Evolutionary conservation across 2,329 filamentous ascomycete genomes (phyloP).

Genomic region (Penicillium sp.): DNA sequence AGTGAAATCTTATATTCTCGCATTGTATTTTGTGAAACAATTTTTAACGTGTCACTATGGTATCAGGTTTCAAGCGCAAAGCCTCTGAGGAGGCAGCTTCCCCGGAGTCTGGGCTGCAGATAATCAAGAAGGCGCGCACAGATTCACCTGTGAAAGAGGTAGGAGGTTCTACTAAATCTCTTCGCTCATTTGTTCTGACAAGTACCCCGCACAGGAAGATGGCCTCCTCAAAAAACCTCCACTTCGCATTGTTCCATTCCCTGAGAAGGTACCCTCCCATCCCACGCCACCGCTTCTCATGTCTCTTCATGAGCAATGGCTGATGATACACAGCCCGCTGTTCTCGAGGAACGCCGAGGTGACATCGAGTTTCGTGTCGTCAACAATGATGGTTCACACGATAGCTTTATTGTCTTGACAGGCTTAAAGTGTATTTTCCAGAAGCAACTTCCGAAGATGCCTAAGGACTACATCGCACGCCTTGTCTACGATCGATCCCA

Average conservation of each 20-base stretch:
- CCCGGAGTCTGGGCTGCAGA: constrained; percentile 43
- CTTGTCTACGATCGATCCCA: constrained; percentile 97
- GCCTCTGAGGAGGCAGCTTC: constrained; percentile 50
- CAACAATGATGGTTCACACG: constrained; percentile 87
- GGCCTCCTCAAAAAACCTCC: constrained; percentile 50
- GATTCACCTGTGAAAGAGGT: constrained; percentile 47
- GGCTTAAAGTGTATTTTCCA: constrained; percentile 98
- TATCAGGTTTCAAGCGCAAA: constrained; percentile 48
- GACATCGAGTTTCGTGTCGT: constrained; percentile 97
- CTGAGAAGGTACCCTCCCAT: constrained; percentile 68
- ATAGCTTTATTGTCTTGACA: constrained; percentile 90
- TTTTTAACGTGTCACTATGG: neutral
- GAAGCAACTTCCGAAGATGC: constrained; percentile 98
- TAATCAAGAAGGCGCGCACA: constrained; percentile 51
- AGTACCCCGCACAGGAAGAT: constrained; percentile 35
- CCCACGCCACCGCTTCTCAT: neutral
- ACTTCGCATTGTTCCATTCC: constrained; percentile 73
- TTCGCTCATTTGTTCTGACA: neutral
- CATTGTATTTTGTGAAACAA: neutral
- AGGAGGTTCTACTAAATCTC: neutral
- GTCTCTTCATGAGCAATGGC: constrained; percentile 25
- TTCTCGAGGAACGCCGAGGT: constrained; percentile 87
- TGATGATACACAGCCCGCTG: constrained; percentile 63
- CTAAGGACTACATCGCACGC: constrained; percentile 96
- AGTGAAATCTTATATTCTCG: constrained; percentile 11